Evolutionary conservation across 306 rosid species (phyloP).

Genomic region (Vigna reflexopilosa): DNA sequence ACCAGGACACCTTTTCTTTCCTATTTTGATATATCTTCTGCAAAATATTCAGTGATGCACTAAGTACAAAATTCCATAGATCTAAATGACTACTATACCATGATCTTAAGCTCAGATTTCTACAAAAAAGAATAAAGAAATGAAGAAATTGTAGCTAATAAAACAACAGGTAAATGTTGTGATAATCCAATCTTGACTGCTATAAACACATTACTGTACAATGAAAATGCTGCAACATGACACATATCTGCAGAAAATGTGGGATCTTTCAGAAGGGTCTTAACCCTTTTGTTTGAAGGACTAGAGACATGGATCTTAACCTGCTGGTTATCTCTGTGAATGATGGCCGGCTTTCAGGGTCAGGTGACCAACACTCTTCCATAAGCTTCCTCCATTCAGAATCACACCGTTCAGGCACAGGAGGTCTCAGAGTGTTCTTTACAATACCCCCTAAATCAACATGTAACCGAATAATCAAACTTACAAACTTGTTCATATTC

Average conservation of each 20-base stretch:
- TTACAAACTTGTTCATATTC: constrained; percentile 4
- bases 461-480: constrained; percentile 38
- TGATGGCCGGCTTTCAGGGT: constrained; percentile 70
- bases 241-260: constrained; percentile 17
- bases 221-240: constrained; percentile 24
- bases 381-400: constrained; percentile 71
- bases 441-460: constrained; percentile 68
- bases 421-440: constrained; percentile 77
- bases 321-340: constrained; percentile 69
- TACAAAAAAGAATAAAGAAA: constrained; percentile 60
- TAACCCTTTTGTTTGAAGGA: constrained; percentile 53
- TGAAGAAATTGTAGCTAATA: constrained; percentile 44
- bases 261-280: constrained; percentile 47
- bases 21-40: constrained; percentile 24
- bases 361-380: constrained; percentile 83
- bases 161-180: background rate
- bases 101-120: constrained; percentile 42
- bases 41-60: constrained; percentile 38
- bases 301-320: constrained; percentile 62
- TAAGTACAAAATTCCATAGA: constrained; percentile 50
- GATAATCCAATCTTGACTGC: constrained; percentile 32
- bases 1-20: constrained; percentile 25
- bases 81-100: constrained; percentile 48
- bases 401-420: constrained; percentile 66
- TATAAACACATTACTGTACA: constrained; percentile 42